Evolutionary conservation across 2,329 filamentous ascomycete species (phyloP).

Genomic region (Trichophyton schoenleinii): DNA sequence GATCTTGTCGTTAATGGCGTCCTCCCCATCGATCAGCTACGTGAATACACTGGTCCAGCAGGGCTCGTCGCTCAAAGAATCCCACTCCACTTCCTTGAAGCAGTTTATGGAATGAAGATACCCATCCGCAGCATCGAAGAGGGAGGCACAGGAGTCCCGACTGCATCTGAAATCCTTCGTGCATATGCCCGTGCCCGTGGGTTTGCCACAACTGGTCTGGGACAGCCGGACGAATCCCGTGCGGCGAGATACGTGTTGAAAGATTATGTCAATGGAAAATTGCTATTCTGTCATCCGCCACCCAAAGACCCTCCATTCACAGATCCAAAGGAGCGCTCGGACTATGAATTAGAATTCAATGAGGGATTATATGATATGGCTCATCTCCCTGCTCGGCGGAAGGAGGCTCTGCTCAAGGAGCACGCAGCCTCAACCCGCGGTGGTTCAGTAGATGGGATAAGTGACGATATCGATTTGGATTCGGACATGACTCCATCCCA

Average conservation of each 20-base stretch:
- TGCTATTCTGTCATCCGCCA: conserved; percentile 82
- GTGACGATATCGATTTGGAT: conserved; percentile 25
- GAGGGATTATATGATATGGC: conserved; percentile 70
- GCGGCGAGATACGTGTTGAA: conserved; percentile 84
- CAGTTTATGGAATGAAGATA: conserved; percentile 87
- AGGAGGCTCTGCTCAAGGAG: conserved; percentile 34
- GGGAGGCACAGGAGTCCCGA: conserved; percentile 78
- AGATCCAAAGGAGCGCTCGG: neutral
- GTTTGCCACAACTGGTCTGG: conserved; percentile 77
- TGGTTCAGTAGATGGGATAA: conserved; percentile 23
- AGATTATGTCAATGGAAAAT: conserved; percentile 93
- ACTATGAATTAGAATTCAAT: conserved; percentile 56
- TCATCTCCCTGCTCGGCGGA: conserved; percentile 71
- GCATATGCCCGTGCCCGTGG: conserved; percentile 83
- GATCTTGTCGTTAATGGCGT: conserved; percentile 88
- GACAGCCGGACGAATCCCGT: conserved; percentile 84
- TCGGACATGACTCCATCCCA: conserved; percentile 16
- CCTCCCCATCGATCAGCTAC: conserved; percentile 87
- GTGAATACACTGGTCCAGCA: conserved; percentile 81
- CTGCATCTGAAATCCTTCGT: conserved; percentile 68
- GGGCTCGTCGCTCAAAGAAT: conserved; percentile 73
- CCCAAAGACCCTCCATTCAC: conserved; percentile 46
- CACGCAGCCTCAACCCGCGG: conserved; percentile 1
- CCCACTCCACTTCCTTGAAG: conserved; percentile 78
- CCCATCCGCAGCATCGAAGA: conserved; percentile 69